Base-by-base conservation (phyloP, 345 rosid genomes). In the Populus tremula region DNA sequence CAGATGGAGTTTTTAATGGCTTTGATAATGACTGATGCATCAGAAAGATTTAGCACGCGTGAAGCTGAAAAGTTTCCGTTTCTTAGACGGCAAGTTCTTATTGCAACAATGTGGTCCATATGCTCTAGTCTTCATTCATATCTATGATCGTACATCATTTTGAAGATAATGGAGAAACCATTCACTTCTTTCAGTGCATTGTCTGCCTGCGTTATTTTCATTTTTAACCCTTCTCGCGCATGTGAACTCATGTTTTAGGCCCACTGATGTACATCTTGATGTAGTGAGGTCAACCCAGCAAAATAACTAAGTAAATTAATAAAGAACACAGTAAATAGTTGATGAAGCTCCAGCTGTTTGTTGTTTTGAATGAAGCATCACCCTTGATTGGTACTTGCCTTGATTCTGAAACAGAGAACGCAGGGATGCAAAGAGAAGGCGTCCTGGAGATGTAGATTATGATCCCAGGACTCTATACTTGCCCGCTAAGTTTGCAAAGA, bases 401-500 rank as follows among this genome's bases (percentile, higher is more conserved):
- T 67, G 75, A 53, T 61, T 56, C 78, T 82, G 80, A 69, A 79
- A 83, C 87, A 92, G 94, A 74, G 87, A 81, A 76, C 90, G 85
- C 33, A 83, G 85, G 79, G 99, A 95, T 87, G 98, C 88, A 41
- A 87, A 85, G 50, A 75, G 85, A 84, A 91, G 92, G 78, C 85
- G 80, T 23, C 96, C 98, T 70, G 91, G 89, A 54, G 96, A 93
- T 86, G 83, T 53, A 68, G 84, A 86, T 83, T 96, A 92, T 87
- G 94, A 96, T 80, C 87, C 95, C 43, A 90, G 85, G 83, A 96
- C 96, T 78, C 89, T 96, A 76, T 93, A 92, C 88, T 80, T 96
- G 83, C 99, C 98, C 69, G 90, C 95, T 76, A 84, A 87, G 83
- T 96, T 96, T 89, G 79, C 92, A 33, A 92, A 88, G 83, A 88